A percentile compares a stretch with the other conserved stretches of the same genome.
These are phyloP conservation scores for Rhodomyrtus psidioides DNA, from an alignment of 441 rosid species.

Conservation along the genomic window DNA sequence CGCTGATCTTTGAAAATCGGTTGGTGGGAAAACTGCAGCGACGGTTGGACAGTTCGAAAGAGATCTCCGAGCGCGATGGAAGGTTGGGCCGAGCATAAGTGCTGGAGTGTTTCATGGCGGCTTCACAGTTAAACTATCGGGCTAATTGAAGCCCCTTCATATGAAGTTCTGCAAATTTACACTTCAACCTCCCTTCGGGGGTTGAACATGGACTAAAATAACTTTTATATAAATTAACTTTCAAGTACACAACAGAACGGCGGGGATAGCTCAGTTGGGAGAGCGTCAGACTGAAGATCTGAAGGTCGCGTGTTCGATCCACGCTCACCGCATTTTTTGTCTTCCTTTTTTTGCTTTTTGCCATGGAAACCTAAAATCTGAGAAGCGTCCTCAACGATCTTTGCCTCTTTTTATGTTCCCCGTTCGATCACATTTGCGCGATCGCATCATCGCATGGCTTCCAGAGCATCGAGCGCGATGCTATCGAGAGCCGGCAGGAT, in stretches of 20 bases:
- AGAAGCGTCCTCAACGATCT: neutral
- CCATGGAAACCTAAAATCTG: neutral
- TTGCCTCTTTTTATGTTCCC: neutral
- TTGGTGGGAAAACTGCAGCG: neutral
- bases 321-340: neutral
- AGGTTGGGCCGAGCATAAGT: neutral
- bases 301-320: conserved; percentile 10
- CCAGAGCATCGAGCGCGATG: conserved; percentile 14
- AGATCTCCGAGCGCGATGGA: neutral
- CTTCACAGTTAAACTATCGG: neutral
- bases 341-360: too few relatives aligned
- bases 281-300: conserved; percentile 11
- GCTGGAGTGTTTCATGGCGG: neutral
- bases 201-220: too few relatives aligned
- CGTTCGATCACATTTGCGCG: neutral
- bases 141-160: neutral
- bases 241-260: neutral
- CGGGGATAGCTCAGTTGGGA: conserved; percentile 12
- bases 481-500: conserved; percentile 32
- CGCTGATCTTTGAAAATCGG: neutral
- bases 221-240: too few relatives aligned
- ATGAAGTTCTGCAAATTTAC: too few relatives aligned
- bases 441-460: conserved; percentile 15
- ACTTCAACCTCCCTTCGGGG: fast-evolving
- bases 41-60: neutral